phyloP scores from a whole-genome alignment of 2,329 filamentous ascomycete species.

The Sphaerulina musiva region DNA sequence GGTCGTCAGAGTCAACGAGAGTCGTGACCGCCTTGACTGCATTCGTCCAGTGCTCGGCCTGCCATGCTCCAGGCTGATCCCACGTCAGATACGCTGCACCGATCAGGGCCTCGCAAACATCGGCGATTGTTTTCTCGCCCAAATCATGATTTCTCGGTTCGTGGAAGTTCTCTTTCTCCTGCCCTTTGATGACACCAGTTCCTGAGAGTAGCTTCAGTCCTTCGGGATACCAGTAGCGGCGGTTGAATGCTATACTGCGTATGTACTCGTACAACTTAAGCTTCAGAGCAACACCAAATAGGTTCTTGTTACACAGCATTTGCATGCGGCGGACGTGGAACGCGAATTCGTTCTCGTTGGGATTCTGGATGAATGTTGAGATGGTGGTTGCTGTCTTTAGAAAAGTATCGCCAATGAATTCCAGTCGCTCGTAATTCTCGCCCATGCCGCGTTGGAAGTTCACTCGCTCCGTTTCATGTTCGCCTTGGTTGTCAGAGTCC shows the following conservation, averaged over 20 bases:
- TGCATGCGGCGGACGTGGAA: slow-evolving; percentile 89
- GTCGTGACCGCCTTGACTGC: slow-evolving; percentile 60
- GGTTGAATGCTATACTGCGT: slow-evolving; percentile 73
- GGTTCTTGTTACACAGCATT: slow-evolving; percentile 83
- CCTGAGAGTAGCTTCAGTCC: slow-evolving; percentile 67
- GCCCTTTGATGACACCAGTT: slow-evolving; percentile 28
- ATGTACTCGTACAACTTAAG: slow-evolving; percentile 67
- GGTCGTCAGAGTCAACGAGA: slow-evolving; percentile 63
- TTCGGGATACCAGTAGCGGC: slow-evolving; percentile 81
- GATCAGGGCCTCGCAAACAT: slow-evolving; percentile 91
- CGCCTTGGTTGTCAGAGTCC: slow-evolving; percentile 76
- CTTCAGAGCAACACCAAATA: slow-evolving; percentile 69
- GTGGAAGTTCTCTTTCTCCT: slow-evolving; percentile 38
- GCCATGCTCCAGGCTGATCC: slow-evolving; percentile 40
- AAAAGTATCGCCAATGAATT: slow-evolving; percentile 89
- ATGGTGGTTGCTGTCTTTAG: slow-evolving; percentile 95
- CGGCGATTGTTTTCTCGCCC: slow-evolving; percentile 70
- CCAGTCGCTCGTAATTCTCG: slow-evolving; percentile 87
- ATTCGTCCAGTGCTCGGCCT: slow-evolving; percentile 49
- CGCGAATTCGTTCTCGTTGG: slow-evolving; percentile 72
- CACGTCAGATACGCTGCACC: slow-evolving; percentile 66
- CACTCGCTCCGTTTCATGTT: slow-evolving; percentile 58
- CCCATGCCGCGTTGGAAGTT: slow-evolving; percentile 83
- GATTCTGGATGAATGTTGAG: slow-evolving; percentile 69
- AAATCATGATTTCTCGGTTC: slow-evolving; percentile 57